phyloP scores from a whole-genome alignment of 345 rosid genomes.

The Aethionema arabicum region DNA sequence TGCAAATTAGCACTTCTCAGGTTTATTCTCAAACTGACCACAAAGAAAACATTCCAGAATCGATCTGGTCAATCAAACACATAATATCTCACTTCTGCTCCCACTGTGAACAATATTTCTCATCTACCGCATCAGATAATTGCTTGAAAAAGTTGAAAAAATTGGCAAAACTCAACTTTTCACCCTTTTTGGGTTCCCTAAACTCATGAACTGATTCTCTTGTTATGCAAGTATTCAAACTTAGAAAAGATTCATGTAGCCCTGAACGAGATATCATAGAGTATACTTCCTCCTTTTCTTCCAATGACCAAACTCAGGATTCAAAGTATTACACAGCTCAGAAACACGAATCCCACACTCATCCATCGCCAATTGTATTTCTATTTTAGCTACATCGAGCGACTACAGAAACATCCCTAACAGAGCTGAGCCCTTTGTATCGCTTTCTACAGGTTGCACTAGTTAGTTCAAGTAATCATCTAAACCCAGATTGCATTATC shows the following conservation, averaged over 20 bases:
- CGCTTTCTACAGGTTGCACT: too few relatives aligned
- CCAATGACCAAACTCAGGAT: too few relatives aligned
- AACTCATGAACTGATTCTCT: slow-evolving; percentile 2
- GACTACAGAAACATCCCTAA: too few relatives aligned
- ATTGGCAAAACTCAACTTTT: slow-evolving; percentile 20
- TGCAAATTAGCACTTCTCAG: slow-evolving; percentile 87
- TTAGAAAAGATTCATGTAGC: slow-evolving; percentile 10
- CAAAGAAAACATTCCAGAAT: slow-evolving; percentile 12
- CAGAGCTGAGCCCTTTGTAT: too few relatives aligned
- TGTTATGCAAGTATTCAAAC: not conserved
- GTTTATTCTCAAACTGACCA: slow-evolving; percentile 57
- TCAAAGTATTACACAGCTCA: too few relatives aligned
- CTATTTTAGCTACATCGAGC: not conserved
- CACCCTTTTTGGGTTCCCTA: not conserved
- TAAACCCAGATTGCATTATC: not conserved
- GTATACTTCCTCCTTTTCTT: not conserved
- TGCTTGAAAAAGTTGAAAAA: slow-evolving; percentile 1
- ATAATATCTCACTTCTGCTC: not conserved
- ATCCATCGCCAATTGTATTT: too few relatives aligned
- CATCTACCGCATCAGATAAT: not conserved
- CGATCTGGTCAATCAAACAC: not conserved
- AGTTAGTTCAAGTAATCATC: not conserved
- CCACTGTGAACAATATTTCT: slow-evolving; percentile 5
- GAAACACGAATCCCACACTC: too few relatives aligned
- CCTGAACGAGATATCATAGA: not conserved